A percentile compares a stretch with the other conserved stretches of the same genome.
Evolutionary conservation across 192 early-diverging fungal species (phyloP).

Genomic region (Backusella mclennaniae): DNA sequence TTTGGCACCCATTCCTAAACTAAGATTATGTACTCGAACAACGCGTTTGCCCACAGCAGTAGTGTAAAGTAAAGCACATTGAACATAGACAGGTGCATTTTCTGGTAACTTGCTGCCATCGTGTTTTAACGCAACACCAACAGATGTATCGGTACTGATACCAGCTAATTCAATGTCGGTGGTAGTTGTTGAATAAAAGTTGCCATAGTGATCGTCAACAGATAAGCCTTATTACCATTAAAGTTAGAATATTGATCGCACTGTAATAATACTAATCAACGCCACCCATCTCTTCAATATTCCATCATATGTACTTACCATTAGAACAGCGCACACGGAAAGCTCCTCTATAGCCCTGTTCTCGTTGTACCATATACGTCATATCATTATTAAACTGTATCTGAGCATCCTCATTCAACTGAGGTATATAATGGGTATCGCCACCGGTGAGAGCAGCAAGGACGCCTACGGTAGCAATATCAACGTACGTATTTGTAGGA

Average conservation of each 20-base stretch:
- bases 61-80: conserved; percentile 94
- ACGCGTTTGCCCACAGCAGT: conserved; percentile 83
- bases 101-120: conserved; percentile 86
- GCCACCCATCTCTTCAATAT: neutral
- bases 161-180: conserved; percentile 94
- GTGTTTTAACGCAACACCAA: conserved; percentile 81
- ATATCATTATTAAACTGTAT: conserved; percentile 73
- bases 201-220: conserved; percentile 87
- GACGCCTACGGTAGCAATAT: conserved; percentile 42
- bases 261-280: neutral
- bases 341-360: conserved; percentile 85
- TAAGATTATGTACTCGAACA: conserved; percentile 90
- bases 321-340: conserved; percentile 90
- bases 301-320: conserved; percentile 40
- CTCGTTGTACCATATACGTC: conserved; percentile 49
- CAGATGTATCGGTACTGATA: conserved; percentile 78
- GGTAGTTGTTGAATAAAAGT: conserved; percentile 89
- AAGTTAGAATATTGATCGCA: neutral
- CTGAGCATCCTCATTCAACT: conserved; percentile 82
- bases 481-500: neutral
- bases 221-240: conserved; percentile 53
- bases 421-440: conserved; percentile 76
- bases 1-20: conserved; percentile 68
- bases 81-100: conserved; percentile 79
- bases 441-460: conserved; percentile 87